phyloP scores from a whole-genome alignment of 2,329 filamentous ascomycete species.

The Colletotrichum sp. region DNA sequence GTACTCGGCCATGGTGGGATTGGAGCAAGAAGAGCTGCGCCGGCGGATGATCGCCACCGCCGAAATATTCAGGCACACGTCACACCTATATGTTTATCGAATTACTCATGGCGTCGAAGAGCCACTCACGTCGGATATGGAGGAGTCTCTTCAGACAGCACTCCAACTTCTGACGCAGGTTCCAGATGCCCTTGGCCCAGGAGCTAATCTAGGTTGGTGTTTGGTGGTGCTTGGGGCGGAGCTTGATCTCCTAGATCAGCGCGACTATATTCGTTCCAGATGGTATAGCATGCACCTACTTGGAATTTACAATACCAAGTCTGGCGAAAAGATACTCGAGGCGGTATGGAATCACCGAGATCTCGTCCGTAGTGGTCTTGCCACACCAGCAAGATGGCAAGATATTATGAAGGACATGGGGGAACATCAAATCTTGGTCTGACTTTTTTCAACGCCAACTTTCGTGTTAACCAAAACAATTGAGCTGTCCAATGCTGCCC shows the following conservation, averaged over 20 bases:
- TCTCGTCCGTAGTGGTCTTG: neutral
- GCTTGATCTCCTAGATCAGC: neutral
- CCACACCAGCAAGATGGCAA: neutral
- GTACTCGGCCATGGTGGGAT: neutral
- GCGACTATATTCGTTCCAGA: neutral
- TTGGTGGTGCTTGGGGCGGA: conserved; percentile 5
- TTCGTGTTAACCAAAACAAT: neutral
- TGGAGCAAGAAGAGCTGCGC: conserved; percentile 5
- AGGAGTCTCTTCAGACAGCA: neutral
- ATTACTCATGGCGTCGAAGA: neutral
- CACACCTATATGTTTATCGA: conserved; percentile 7
- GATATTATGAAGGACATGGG: conserved; percentile 10
- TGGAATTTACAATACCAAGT: neutral
- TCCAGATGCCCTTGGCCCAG: conserved; percentile 1
- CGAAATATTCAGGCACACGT: conserved; percentile 11
- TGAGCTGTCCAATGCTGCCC: neutral
- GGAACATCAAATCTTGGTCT: neutral
- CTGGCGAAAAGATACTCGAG: conserved; percentile 3
- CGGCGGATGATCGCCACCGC: neutral
- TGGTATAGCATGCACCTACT: neutral
- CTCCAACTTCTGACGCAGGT: neutral
- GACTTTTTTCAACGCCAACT: neutral
- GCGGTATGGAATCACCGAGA: neutral
- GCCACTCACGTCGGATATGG: neutral
- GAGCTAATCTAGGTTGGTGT: conserved; percentile 10